Evolutionary conservation across 2,329 filamentous ascomycete genomes (phyloP), one percentile per base, ranked within the genome.

Genomic region (Penicillium sp.): DNA sequence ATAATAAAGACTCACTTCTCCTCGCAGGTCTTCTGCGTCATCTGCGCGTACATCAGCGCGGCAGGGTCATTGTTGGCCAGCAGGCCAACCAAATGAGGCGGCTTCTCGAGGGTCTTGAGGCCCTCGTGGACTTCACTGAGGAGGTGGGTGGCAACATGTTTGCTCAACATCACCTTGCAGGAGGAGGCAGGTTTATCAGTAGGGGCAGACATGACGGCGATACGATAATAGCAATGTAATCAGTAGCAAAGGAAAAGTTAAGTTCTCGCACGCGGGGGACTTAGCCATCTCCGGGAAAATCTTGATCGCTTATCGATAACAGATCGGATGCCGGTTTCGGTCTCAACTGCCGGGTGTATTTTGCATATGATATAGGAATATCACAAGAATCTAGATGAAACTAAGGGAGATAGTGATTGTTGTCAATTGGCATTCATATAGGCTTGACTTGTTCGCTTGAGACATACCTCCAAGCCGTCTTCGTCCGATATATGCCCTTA

Each of bases 1-100:
- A 48, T 45, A 38, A 41, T 63, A 56, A 55, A 64, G 56, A 72
- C 88, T 88, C 81, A 97, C 92, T 97, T 95, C 74, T 97, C 93
- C 75, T 87, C 84, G 75, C 91, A 96, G 4, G 94, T 97, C 82
- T 96, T 97, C 75, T 91, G 90, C 38, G 93, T 97, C 90, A 91
- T 97, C 75, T 97, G 90, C 52, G 94, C 94, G 73, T 99, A 97
- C 79, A 95, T 91, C 66, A 89, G 81, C 31, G 93, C 93, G 37
- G 91, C 90, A 30, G 92, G 91, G 76, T 99, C 94, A 62, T 84
- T 84, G 75, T 96, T 97, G 64, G 93, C 91, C 54, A 99, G 81
- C 76, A 97, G 96, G 56, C 93, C 94, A 42, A 93, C 89, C 50
- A 99, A 83, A 59, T 89, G 87, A 33, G 94, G 92, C 71, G 86